Evolutionary conservation across 139 green algal genomes (phyloP).

Genomic region (Closterium sp.): DNA sequence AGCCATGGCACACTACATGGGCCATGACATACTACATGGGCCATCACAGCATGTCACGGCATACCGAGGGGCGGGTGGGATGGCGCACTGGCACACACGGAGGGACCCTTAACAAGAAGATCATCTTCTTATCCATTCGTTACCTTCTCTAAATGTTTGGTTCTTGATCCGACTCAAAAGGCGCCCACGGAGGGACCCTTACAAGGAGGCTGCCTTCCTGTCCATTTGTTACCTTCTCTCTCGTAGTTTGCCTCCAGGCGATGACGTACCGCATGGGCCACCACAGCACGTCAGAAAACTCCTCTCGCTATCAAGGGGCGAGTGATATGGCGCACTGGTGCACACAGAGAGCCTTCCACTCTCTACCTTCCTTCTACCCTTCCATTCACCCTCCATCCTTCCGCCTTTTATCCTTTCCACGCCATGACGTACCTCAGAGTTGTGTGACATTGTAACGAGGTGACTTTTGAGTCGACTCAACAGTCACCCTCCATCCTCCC

Average conservation of each 20-base stretch:
- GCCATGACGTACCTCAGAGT: constrained; percentile 4
- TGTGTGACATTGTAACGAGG: neutral
- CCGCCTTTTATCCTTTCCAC: constrained; percentile 58
- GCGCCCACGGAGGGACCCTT: too few relatives aligned
- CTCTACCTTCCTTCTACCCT: too few relatives aligned
- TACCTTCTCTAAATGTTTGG: too few relatives aligned
- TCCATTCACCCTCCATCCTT: too few relatives aligned
- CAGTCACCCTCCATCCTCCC: too few relatives aligned
- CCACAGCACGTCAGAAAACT: constrained; percentile 88
- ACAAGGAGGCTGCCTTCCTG: too few relatives aligned
- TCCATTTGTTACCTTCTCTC: neutral
- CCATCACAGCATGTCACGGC: constrained; percentile 49
- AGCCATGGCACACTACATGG: constrained; percentile 36
- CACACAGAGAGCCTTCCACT: neutral
- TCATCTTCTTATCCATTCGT: too few relatives aligned
- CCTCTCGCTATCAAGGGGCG: constrained; percentile 67
- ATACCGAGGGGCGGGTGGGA: too few relatives aligned
- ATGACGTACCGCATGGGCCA: constrained; percentile 90
- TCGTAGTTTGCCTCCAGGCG: constrained; percentile 50
- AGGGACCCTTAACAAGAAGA: too few relatives aligned
- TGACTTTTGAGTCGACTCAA: too few relatives aligned
- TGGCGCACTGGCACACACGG: too few relatives aligned
- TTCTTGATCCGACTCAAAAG: too few relatives aligned
- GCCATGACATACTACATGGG: constrained; percentile 85
- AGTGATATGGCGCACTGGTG: neutral